phyloP scores from a whole-genome alignment of 192 early-diverging fungal genomes.

The Umbelopsis sp. region DNA sequence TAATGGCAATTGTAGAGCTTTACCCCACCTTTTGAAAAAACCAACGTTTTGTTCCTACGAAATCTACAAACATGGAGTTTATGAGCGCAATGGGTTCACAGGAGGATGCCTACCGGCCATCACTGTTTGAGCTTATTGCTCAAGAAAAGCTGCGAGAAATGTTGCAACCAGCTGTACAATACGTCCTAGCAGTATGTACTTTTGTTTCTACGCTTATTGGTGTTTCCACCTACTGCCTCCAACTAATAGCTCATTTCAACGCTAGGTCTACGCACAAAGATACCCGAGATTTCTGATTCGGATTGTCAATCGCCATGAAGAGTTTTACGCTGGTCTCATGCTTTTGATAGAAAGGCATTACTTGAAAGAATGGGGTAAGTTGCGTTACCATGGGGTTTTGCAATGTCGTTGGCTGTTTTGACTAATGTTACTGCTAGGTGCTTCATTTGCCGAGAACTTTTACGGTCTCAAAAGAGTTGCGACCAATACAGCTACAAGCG shows the following conservation, averaged over 20 bases:
- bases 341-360: constrained; percentile 82
- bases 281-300: constrained; percentile 82
- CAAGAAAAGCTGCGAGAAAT: constrained; percentile 83
- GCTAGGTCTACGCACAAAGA: constrained; percentile 83
- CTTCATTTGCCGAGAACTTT: constrained; percentile 91
- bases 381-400: not conserved
- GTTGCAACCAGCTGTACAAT: constrained; percentile 83
- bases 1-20: too few relatives aligned
- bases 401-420: not conserved
- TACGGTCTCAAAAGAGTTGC: constrained; percentile 84
- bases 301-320: constrained; percentile 81
- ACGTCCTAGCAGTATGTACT: constrained; percentile 73
- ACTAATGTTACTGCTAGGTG: constrained; percentile 46
- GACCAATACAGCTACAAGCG: constrained; percentile 39
- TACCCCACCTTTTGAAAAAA: too few relatives aligned
- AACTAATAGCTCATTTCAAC: not conserved
- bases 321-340: constrained; percentile 80
- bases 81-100: constrained; percentile 78
- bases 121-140: constrained; percentile 88
- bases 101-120: constrained; percentile 77
- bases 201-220: not conserved
- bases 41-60: not conserved
- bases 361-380: constrained; percentile 75
- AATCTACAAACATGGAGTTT: constrained; percentile 70
- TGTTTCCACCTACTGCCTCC: not conserved